phyloP scores from a whole-genome alignment of 2,329 filamentous ascomycete genomes.

The Fusarium ambrosium region DNA sequence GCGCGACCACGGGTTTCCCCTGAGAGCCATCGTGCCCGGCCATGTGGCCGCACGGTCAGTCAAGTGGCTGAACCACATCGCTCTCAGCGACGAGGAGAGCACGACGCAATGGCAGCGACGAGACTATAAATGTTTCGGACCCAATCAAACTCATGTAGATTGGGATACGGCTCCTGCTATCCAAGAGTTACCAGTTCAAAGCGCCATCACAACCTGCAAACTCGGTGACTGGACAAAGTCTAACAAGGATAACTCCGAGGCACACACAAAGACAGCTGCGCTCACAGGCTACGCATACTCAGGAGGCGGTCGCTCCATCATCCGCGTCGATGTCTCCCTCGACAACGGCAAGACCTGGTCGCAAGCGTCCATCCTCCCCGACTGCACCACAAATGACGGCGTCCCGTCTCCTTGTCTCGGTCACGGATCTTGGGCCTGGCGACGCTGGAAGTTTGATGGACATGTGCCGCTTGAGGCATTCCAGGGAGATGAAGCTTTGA shows the following conservation, averaged over 20 bases:
- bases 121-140: constrained; percentile 78
- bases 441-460: constrained; percentile 71
- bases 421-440: constrained; percentile 73
- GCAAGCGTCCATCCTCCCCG: constrained; percentile 70
- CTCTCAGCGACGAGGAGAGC: constrained; percentile 76
- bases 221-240: constrained; percentile 54
- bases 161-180: constrained; percentile 75
- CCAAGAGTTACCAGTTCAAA: constrained; percentile 77
- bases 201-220: constrained; percentile 70
- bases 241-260: background rate
- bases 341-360: constrained; percentile 75
- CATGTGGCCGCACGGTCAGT: constrained; percentile 76
- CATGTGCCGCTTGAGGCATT: constrained; percentile 56
- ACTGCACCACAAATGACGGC: constrained; percentile 53
- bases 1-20: constrained; percentile 75
- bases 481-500: constrained; percentile 10
- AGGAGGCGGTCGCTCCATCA: constrained; percentile 74
- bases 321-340: constrained; percentile 76
- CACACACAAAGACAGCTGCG: constrained; percentile 48
- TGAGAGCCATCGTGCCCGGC: constrained; percentile 73
- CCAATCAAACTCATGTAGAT: constrained; percentile 70
- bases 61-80: constrained; percentile 77
- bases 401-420: constrained; percentile 52
- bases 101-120: constrained; percentile 74
- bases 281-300: constrained; percentile 77